A percentile compares a stretch with the other conserved stretches of the same genome.
Conservation (phyloP, 2,329 filamentous ascomycete species). For the Apiospora hydei region DNA sequence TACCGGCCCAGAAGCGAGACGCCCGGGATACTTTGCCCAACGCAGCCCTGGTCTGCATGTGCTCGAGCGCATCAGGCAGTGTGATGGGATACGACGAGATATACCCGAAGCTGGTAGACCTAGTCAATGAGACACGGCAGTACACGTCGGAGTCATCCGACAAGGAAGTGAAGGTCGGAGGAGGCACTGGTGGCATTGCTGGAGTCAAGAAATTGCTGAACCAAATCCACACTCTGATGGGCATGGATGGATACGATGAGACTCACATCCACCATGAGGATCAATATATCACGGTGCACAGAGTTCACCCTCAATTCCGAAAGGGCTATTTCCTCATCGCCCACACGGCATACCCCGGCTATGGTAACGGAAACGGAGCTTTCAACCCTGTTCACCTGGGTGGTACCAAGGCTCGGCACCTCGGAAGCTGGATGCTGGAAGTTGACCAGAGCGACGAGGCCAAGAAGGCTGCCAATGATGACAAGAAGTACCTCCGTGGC, state of each 20-base stretch:
- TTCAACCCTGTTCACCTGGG: slow-evolving; percentile 81
- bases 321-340: slow-evolving; percentile 96
- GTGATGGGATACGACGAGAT: slow-evolving; percentile 99
- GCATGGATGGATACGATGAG: slow-evolving; percentile 91
- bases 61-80: slow-evolving; percentile 90
- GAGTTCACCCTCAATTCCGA: slow-evolving; percentile 89
- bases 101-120: slow-evolving; percentile 90
- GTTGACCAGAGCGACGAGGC: slow-evolving; percentile 80
- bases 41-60: slow-evolving; percentile 94
- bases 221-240: slow-evolving; percentile 94
- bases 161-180: slow-evolving; percentile 67
- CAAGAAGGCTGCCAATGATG: slow-evolving; percentile 68
- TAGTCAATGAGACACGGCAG: slow-evolving; percentile 85
- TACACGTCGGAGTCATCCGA: slow-evolving; percentile 81
- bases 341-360: slow-evolving; percentile 93
- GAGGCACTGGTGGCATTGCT: slow-evolving; percentile 84
- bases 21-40: slow-evolving; percentile 93
- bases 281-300: slow-evolving; percentile 94
- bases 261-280: slow-evolving; percentile 97
- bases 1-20: slow-evolving; percentile 92
- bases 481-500: slow-evolving; percentile 77
- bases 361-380: slow-evolving; percentile 81
- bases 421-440: slow-evolving; percentile 92
- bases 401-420: slow-evolving; percentile 83
- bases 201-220: slow-evolving; percentile 93